Evolutionary conservation across 768 basidiomycete species (phyloP), one percentile per base, ranked within the genome.

Genomic region (Strobilomyces confusus): DNA sequence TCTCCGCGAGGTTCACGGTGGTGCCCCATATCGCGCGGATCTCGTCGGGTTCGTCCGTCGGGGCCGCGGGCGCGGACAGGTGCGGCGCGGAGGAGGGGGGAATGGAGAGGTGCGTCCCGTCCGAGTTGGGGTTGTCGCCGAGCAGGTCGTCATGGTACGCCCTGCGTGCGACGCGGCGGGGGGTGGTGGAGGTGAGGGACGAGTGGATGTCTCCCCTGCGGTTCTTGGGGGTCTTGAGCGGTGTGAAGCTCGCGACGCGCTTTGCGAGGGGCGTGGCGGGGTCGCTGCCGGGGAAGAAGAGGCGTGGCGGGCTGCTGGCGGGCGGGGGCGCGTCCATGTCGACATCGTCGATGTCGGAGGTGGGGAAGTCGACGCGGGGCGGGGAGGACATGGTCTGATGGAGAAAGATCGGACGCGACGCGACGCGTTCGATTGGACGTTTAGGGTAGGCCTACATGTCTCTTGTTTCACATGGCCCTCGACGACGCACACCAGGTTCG

Each of bases 1-100:
- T 88, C 68, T 95, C 89, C 4, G 84, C 80, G 25, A 99, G 78
- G 59, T 91, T 89, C 62, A 99, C 94, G 2, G 92, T 95, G 0
- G 97, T 99, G 29, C 97, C 97, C 95, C 97, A 99, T 56, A 99
- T 92, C 22, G 92, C 93, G 50, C 90, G 80, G 47, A 92, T 88
- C 59, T 90, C 90, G 52, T 90, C 89, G 0, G 86, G 87, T 50
- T 87, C 86, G 55, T 87, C 89, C 13, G 80, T 82, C 14, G 80
- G 82, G 1, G 68, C 77, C 26, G 75, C 79, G 15, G 79, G 83
- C 8, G 78, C 88, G 49, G 86, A 89, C 38, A 84, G 80, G 49
- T 71, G 72, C 25, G 72, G 75, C 13, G 64, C 79, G 48, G 80
- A 83, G 4, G 85, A 86, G 20, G 75, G 67, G 11, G 85, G 83